Percentiles rank a stretch among this genome's conserved stretches.
phyloP scores from a whole-genome alignment of 768 basidiomycete genomes.

The Leccinum longicurvipes region DNA sequence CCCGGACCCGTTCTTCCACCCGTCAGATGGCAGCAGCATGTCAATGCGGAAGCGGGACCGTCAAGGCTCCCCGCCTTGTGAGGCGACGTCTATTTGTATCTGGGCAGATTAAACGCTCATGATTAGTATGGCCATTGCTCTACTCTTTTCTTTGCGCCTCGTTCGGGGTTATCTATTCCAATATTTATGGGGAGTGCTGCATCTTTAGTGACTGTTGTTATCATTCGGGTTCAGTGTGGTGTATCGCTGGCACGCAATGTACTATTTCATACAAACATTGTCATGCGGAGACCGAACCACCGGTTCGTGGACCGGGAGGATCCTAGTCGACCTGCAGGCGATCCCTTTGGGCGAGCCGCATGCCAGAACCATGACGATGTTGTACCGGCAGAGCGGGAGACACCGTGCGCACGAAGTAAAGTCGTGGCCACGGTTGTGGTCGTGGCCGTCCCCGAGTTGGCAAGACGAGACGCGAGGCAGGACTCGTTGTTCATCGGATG shows the following conservation, averaged over 20 bases:
- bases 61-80: slow-evolving; percentile 35
- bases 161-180: not conserved
- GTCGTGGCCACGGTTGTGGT: not conserved
- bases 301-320: too few species aligned
- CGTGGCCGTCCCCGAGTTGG: not conserved
- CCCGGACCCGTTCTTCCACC: slow-evolving; percentile 1
- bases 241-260: not conserved
- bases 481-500: not conserved
- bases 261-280: not conserved
- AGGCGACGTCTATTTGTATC: not conserved
- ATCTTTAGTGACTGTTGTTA: not conserved
- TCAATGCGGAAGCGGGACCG: slow-evolving; percentile 51
- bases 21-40: slow-evolving; percentile 12
- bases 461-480: not conserved
- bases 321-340: too few species aligned
- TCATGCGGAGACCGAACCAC: not conserved
- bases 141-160: not conserved
- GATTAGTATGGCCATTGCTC: not conserved
- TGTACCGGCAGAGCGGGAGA: too few species aligned
- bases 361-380: too few species aligned
- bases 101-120: not conserved
- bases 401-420: not conserved
- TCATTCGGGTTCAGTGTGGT: not conserved
- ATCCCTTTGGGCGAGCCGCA: too few species aligned
- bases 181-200: not conserved